Base-by-base conservation (phyloP, 2,329 filamentous ascomycete species). In the Diaporthe caulivora region DNA sequence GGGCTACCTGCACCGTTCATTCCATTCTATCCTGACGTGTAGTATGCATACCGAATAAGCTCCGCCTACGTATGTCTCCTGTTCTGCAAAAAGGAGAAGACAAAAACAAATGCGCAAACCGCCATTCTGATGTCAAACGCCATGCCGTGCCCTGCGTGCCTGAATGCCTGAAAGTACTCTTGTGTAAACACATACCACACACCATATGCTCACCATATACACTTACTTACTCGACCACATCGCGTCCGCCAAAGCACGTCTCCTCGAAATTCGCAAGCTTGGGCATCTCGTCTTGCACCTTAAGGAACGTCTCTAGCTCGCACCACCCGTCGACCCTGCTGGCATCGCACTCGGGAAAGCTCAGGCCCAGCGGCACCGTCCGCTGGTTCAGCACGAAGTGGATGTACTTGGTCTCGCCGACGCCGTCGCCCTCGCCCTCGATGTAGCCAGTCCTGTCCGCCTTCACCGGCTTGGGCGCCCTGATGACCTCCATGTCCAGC, bases 371-470 rank as follows among this genome's bases (percentile, higher is more conserved):
- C 1, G 93, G 93, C 0, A 95, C 78, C 0, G 93, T 95, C 40
- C 93, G 86, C 82, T 94, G 92, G 80, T 94, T 94, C 57, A 94
- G 86, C 2, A 94, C 82, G 78, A 95, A 93, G 80, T 94, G 93
- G 8, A 95, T 86, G 80, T 95, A 95, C 70, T 85, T 89, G 0
- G 92, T 94, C 78, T 90, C 85, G 29, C 60, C 71, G 10, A 67
- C 58, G 9, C 54, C 71, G 15, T 65, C 65, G 8, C 26, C 53
- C 0, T 80, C 81, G 0, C 85, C 82, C 2, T 81, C 78, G 4
- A 83, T 79, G 75, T 92, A 93, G 10, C 86, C 84, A 3, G 85
- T 85, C 2, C 91, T 86, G 71, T 89, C 85, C 0, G 89, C 84
- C 18, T 84, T 83, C 3, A 95, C 84, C 0, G 92, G 92, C 47